phyloP scores from a whole-genome alignment of 2,329 filamentous ascomycete species.

The Trichoderma aggressivum region DNA sequence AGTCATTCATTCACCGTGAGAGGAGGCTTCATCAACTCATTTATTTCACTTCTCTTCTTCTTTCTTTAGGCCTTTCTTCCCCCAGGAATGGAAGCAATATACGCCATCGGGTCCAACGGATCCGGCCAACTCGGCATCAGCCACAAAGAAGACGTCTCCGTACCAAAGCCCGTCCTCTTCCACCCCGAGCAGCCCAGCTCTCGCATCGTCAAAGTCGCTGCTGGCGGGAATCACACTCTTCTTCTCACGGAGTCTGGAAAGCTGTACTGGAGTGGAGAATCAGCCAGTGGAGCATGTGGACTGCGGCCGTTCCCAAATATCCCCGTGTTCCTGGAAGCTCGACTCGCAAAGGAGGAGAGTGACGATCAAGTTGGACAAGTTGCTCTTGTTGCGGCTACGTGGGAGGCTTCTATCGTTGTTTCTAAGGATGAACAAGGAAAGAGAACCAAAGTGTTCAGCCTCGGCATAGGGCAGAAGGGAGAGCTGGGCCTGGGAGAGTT shows the following conservation, averaged over 20 bases:
- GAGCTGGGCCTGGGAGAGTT: constrained; percentile 65
- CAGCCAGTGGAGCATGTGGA: constrained; percentile 53
- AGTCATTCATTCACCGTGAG: background rate
- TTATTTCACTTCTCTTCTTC: background rate
- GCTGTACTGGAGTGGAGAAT: constrained; percentile 65
- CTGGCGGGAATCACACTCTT: constrained; percentile 87
- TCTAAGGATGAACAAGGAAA: constrained; percentile 42
- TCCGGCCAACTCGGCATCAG: constrained; percentile 71
- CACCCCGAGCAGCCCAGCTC: constrained; percentile 36
- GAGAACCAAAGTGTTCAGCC: constrained; percentile 54
- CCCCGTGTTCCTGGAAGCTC: constrained; percentile 40
- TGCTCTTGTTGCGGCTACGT: constrained; percentile 64
- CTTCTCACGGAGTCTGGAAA: constrained; percentile 58
- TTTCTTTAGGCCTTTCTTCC: background rate
- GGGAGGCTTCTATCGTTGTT: constrained; percentile 69
- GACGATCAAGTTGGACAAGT: constrained; percentile 29
- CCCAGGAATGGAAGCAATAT: constrained; percentile 49
- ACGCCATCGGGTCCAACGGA: constrained; percentile 72
- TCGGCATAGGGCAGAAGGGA: constrained; percentile 66
- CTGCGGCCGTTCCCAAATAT: constrained; percentile 30
- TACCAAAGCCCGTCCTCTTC: constrained; percentile 62
- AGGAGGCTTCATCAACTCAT: background rate
- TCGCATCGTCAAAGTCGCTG: constrained; percentile 40
- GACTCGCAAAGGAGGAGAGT: constrained; percentile 34
- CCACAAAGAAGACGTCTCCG: constrained; percentile 67